Percentiles rank a stretch among this genome's conserved stretches.
phyloP scores from a whole-genome alignment of 805 yeast genomes.

The Kodamaea kakaduensis region DNA sequence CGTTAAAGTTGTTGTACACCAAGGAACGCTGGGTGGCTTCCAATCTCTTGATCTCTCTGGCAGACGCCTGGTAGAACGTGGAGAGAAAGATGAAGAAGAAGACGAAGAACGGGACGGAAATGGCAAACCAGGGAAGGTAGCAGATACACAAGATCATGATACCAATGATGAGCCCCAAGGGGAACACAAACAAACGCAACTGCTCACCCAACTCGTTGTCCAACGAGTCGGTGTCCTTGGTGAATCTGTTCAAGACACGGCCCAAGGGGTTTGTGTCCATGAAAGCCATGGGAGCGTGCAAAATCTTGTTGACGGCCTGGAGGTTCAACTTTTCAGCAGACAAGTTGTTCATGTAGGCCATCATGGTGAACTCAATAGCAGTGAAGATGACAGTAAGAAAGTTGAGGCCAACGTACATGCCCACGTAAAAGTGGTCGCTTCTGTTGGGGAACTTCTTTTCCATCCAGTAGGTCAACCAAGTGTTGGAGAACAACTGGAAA shows the following conservation, averaged over 20 bases:
- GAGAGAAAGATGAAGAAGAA: constrained; percentile 35
- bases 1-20: constrained; percentile 48
- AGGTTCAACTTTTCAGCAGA: constrained; percentile 36
- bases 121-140: constrained; percentile 52
- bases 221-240: constrained; percentile 44
- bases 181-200: constrained; percentile 37
- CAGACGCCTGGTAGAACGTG: constrained; percentile 46
- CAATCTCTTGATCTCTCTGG: constrained; percentile 46
- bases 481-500: constrained; percentile 40
- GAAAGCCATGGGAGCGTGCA: constrained; percentile 42
- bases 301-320: constrained; percentile 33
- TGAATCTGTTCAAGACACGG: constrained; percentile 41
- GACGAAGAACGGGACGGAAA: constrained; percentile 50
- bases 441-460: constrained; percentile 27
- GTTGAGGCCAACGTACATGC: constrained; percentile 33
- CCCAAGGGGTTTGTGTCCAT: constrained; percentile 44
- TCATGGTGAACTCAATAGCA: constrained; percentile 36
- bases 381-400: constrained; percentile 37
- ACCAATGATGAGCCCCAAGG: constrained; percentile 38
- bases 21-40: constrained; percentile 47
- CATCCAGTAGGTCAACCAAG: constrained; percentile 44
- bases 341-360: constrained; percentile 39
- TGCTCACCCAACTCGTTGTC: constrained; percentile 45
- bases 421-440: constrained; percentile 32
- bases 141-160: constrained; percentile 43